Conservation (phyloP, 148 eudicot species). For the Rhododendron simsii region DNA sequence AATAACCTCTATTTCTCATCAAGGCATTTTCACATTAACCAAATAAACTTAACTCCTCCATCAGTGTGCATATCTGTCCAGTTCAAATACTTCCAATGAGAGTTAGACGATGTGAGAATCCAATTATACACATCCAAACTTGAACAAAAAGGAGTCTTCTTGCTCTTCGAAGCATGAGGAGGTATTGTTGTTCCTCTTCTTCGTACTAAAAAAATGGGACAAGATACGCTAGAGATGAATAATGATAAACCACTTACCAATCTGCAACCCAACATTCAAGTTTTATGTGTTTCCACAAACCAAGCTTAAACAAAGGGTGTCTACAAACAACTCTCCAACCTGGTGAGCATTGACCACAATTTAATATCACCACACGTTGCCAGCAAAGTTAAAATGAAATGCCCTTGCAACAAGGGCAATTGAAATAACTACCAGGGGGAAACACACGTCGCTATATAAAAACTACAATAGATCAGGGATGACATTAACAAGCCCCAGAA, state of each 20-base stretch:
- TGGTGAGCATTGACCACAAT: background rate
- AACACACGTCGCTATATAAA: background rate
- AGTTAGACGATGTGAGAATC: background rate
- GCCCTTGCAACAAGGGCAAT: background rate
- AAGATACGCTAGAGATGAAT: background rate
- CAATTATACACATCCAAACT: background rate
- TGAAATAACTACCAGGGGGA: background rate
- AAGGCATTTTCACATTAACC: background rate
- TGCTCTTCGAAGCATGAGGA: background rate
- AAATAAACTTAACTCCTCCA: background rate
- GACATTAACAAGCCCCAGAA: conserved; percentile 5
- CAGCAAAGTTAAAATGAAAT: background rate
- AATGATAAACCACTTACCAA: background rate
- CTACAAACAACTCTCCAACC: background rate
- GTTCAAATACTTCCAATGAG: background rate
- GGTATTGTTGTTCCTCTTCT: background rate
- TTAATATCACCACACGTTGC: background rate
- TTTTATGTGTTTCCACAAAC: background rate
- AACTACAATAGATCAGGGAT: background rate
- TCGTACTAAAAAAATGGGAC: background rate
- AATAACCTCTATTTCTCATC: background rate
- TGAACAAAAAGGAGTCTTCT: background rate
- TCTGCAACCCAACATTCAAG: background rate
- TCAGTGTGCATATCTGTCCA: background rate
- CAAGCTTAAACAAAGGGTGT: background rate